These are phyloP conservation scores for Brasenia schreberi DNA, from an alignment of 164 flowering plant species.

Conservation along the genomic window DNA sequence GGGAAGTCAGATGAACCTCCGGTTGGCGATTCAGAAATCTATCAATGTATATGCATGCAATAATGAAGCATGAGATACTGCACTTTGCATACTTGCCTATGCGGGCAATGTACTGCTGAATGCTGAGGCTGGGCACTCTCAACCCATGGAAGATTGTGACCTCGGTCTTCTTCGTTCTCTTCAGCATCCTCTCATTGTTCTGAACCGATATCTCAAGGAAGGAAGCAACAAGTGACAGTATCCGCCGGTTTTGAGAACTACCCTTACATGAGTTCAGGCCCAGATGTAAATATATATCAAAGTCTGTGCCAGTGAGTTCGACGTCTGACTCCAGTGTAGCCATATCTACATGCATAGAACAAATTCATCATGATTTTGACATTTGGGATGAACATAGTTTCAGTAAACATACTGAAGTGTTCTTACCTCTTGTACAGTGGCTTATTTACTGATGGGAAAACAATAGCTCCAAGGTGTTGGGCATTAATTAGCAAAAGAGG, in stretches of 20 bases:
- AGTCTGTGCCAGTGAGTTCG: too few relatives aligned
- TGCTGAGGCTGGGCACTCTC: slow-evolving; percentile 50
- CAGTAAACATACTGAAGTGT: too few relatives aligned
- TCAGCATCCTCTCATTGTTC: slow-evolving; percentile 40
- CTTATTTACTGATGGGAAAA: too few relatives aligned
- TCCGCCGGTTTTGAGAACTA: slow-evolving; percentile 29
- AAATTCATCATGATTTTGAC: too few relatives aligned
- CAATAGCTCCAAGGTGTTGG: too few relatives aligned
- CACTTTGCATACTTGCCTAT: slow-evolving; percentile 76
- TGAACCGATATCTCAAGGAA: slow-evolving; percentile 48
- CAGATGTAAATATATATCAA: slow-evolving; percentile 17
- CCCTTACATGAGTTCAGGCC: slow-evolving; percentile 40
- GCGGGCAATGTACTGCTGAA: slow-evolving; percentile 61
- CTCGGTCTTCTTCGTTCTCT: slow-evolving; percentile 26
- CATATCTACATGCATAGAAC: too few relatives aligned
- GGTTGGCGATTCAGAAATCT: slow-evolving; percentile 32
- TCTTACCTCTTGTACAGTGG: too few relatives aligned
- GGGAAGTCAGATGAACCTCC: slow-evolving; percentile 42
- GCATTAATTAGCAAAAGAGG: too few relatives aligned
- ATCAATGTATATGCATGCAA: slow-evolving; percentile 66
- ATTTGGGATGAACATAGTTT: too few relatives aligned
- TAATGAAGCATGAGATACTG: slow-evolving; percentile 81
- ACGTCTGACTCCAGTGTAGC: too few relatives aligned
- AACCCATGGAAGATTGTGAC: slow-evolving; percentile 65
- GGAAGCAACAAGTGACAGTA: slow-evolving; percentile 41